Base-by-base conservation (phyloP, 2,329 filamentous ascomycete species). In the Talaromyces verruculosus region DNA sequence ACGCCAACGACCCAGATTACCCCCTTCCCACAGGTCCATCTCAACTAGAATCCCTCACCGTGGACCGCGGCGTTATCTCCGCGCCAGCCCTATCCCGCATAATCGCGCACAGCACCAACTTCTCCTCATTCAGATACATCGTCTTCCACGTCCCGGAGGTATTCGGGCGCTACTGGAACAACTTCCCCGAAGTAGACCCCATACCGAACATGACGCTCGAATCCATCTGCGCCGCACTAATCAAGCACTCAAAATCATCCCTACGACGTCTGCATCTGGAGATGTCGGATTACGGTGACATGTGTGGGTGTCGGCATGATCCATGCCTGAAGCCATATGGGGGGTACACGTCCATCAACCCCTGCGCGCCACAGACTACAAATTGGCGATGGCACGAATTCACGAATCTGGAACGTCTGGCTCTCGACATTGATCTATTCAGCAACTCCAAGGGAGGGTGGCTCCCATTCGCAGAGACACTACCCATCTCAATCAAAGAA, bases 321-420 rank as follows among this genome's bases (percentile, higher is more conserved):
- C 51, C 28, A 19, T 55, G 51, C 10, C 51, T 55, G 15, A 55
- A 55, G 28, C 51, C 30, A 4, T 55, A 55, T 13, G 25, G 25
- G 10, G 8, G 3, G 1, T 60, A 45, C 15, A 43, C 6, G 3
- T 45, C 58, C 11, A 41, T 60, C 19, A 61, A 61, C 17, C 58
- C 58, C 1, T 28, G 10, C 19, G 35, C 37, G 5, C 58, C 58
- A 61, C 58, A 30, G 25, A 61, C 58, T 22, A 61, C 58, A n/a
- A 61, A 61, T 22, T 61, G 58, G 58, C 6, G 19, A 28, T 61
- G 37, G 58, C 45, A 61, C n/a, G 37, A 61, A 15, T 61, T 61
- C 22, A 30, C 39, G 15, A 39, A 22, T 33, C 39, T 61, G 37
- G 58, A 61, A 61, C 58, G 58, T 45, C 28, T 61, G 5, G 45